Conservation (phyloP, 129 eudicot species). For the Helichrysum umbraculigerum region DNA sequence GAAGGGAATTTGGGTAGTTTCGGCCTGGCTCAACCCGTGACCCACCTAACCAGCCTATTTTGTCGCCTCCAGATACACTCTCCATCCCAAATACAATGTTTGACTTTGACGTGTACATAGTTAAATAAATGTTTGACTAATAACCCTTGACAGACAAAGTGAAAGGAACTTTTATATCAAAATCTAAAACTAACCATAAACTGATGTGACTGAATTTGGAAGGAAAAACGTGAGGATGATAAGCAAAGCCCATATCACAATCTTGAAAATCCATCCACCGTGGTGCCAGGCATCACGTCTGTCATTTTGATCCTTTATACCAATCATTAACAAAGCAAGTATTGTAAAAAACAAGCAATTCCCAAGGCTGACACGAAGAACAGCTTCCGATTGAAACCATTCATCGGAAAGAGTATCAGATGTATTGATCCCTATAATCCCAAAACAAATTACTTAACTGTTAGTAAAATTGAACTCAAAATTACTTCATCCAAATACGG, state of each 20-base stretch:
- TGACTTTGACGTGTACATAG: not conserved
- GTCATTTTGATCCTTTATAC: constrained; percentile 94
- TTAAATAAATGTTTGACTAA: not conserved
- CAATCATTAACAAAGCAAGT: constrained; percentile 84
- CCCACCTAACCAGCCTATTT: not conserved
- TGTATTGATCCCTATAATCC: constrained; percentile 73
- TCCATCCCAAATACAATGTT: not conserved
- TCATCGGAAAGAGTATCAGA: constrained; percentile 65
- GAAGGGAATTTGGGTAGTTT: not conserved
- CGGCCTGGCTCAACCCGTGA: not conserved
- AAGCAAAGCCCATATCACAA: constrained; percentile 78
- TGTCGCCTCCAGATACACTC: not conserved
- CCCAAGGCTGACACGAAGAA: constrained; percentile 96
- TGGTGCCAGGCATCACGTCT: constrained; percentile 94
- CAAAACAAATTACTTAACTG: constrained; percentile 11
- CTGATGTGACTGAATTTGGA: constrained; percentile 66
- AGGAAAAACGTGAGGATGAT: constrained; percentile 78
- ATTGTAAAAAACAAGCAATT: constrained; percentile 80
- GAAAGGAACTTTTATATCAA: not conserved
- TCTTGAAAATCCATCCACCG: constrained; percentile 91
- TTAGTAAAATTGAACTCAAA: constrained; percentile 15
- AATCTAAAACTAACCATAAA: constrained; percentile 65
- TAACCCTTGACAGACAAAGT: not conserved
- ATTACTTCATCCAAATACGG: not conserved
- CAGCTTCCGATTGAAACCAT: constrained; percentile 78